These are phyloP conservation scores for Dryadomyces quercus-mongolicae DNA, from an alignment of 2,329 filamentous ascomycete genomes.

Conservation along the genomic window DNA sequence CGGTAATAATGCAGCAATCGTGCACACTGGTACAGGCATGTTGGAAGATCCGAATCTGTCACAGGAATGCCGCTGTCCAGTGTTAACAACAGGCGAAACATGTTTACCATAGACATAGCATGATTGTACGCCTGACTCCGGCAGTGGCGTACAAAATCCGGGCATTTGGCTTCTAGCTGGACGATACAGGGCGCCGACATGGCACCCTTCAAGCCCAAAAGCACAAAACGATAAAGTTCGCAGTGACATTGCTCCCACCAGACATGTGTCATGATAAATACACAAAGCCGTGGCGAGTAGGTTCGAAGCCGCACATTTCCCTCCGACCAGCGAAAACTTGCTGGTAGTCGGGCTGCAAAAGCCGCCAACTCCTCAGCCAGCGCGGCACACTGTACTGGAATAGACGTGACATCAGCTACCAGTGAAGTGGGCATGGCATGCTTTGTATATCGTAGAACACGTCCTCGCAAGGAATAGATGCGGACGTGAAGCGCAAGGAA, in stretches of 20 bases:
- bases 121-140: conserved; percentile 41
- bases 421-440: conserved; percentile 15
- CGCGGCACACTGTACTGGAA: conserved; percentile 33
- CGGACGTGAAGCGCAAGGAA: conserved; percentile 44
- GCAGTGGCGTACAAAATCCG: conserved; percentile 34
- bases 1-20: conserved; percentile 37
- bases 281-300: conserved; percentile 44
- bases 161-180: conserved; percentile 25
- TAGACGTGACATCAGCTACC: conserved; percentile 10
- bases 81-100: conserved; percentile 38
- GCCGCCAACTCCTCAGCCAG: conserved; percentile 32
- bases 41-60: conserved; percentile 41
- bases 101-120: conserved; percentile 41
- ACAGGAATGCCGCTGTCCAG: conserved; percentile 38
- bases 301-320: conserved; percentile 41
- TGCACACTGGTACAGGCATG: conserved; percentile 43
- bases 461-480: conserved; percentile 40
- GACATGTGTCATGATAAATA: conserved; percentile 48
- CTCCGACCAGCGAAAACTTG: conserved; percentile 46
- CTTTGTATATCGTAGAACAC: conserved; percentile 42
- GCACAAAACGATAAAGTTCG: conserved; percentile 41
- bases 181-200: conserved; percentile 30
- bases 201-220: conserved; percentile 38
- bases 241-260: conserved; percentile 48
- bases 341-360: conserved; percentile 39